Conservation (phyloP, 2,329 filamentous ascomycete genomes). For the Moelleriella libera region DNA sequence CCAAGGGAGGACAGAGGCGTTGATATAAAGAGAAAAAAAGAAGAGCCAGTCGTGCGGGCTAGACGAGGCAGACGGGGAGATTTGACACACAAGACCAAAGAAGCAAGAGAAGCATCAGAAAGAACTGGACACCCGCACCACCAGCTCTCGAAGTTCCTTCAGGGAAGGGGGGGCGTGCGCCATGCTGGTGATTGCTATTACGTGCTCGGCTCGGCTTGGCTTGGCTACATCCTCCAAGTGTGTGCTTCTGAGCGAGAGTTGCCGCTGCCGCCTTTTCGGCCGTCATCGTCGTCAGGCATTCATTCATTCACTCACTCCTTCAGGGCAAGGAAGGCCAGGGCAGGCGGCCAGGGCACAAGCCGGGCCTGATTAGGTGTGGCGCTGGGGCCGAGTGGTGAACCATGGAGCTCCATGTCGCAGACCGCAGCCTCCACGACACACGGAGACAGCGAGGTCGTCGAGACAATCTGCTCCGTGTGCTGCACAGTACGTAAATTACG, state of each 20-base stretch:
- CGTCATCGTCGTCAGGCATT: neutral
- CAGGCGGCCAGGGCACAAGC: neutral
- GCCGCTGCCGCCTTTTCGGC: neutral
- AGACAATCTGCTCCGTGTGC: neutral
- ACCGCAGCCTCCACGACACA: neutral
- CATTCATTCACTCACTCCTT: neutral
- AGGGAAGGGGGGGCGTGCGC: neutral
- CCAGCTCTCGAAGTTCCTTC: neutral
- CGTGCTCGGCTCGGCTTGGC: too few species aligned
- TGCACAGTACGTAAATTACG: neutral
- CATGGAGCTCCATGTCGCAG: neutral
- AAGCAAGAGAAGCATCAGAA: neutral
- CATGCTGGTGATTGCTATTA: neutral
- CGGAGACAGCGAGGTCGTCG: neutral
- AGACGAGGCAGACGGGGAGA: neutral
- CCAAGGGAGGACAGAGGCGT: conserved; percentile 3
- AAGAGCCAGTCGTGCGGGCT: neutral
- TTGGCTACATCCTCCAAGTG: neutral
- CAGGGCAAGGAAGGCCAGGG: neutral
- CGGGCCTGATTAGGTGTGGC: neutral
- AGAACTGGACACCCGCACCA: neutral
- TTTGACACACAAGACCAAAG: conserved; percentile 1
- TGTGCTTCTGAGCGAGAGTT: neutral
- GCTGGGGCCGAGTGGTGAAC: neutral
- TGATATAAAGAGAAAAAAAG: conserved; percentile 1